These are phyloP conservation scores for Fomitopsis serialis DNA, from an alignment of 768 basidiomycete species.

Conservation along the genomic window DNA sequence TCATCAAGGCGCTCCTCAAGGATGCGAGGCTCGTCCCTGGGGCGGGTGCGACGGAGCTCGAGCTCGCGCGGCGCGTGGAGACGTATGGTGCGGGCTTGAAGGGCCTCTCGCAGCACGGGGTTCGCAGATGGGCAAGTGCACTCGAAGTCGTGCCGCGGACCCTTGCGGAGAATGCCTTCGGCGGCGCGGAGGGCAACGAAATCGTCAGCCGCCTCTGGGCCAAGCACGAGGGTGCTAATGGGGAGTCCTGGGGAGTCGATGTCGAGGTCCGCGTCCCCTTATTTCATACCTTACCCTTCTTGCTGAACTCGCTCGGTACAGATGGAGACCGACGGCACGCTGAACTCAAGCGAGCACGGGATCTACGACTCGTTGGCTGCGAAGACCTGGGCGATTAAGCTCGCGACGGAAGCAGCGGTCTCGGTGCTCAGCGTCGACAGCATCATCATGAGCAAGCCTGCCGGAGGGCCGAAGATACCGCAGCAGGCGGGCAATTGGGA, in stretches of 20 bases:
- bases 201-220: constrained; percentile 86
- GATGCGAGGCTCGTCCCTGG: constrained; percentile 89
- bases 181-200: constrained; percentile 89
- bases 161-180: constrained; percentile 91
- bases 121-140: constrained; percentile 83
- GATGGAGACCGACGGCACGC: constrained; percentile 77
- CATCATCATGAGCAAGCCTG: constrained; percentile 96
- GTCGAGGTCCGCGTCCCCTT: constrained; percentile 59
- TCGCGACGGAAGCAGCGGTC: constrained; percentile 89
- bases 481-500: constrained; percentile 89
- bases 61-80: constrained; percentile 82
- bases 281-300: neutral
- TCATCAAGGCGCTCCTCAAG: constrained; percentile 88
- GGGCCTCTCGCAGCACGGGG: constrained; percentile 90
- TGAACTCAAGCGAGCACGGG: constrained; percentile 52
- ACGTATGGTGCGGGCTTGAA: constrained; percentile 83
- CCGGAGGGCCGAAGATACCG: constrained; percentile 82
- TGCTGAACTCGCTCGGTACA: constrained; percentile 23
- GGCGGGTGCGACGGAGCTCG: constrained; percentile 91
- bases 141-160: constrained; percentile 91
- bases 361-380: constrained; percentile 88
- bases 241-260: constrained; percentile 80
- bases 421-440: constrained; percentile 93
- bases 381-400: constrained; percentile 83
- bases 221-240: constrained; percentile 75